Conservation (phyloP, 768 basidiomycete genomes). For the Tylopilus rubrobrunneus region DNA sequence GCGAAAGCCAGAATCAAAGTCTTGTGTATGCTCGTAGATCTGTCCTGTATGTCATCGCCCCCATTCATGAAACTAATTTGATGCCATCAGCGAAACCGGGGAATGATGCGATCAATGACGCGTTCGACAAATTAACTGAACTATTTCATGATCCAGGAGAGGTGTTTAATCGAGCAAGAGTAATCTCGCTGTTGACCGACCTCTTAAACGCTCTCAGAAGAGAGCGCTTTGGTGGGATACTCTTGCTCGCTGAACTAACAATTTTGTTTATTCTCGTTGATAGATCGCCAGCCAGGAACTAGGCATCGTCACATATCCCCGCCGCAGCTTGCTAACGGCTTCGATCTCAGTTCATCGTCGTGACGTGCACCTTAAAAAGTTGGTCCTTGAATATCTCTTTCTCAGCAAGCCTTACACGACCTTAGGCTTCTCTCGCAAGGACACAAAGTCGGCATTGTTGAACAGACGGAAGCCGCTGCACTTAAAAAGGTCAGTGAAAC, state of each 20-base stretch:
- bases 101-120: slow-evolving; percentile 61
- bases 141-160: slow-evolving; percentile 75
- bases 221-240: slow-evolving; percentile 67
- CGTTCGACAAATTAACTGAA: slow-evolving; percentile 70
- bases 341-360: slow-evolving; percentile 68
- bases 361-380: slow-evolving; percentile 77
- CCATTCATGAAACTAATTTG: neutral
- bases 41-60: slow-evolving; percentile 57
- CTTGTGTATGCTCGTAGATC: slow-evolving; percentile 71
- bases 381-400: slow-evolving; percentile 7
- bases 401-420: neutral
- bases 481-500: slow-evolving; percentile 81
- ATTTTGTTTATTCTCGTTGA: slow-evolving; percentile 9
- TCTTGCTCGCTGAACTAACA: neutral
- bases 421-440: slow-evolving; percentile 70
- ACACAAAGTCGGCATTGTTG: slow-evolving; percentile 78
- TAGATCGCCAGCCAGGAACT: slow-evolving; percentile 74
- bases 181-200: slow-evolving; percentile 65
- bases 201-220: slow-evolving; percentile 56
- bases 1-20: slow-evolving; percentile 86
- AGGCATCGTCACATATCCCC: slow-evolving; percentile 68
- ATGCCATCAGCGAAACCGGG: slow-evolving; percentile 57
- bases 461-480: slow-evolving; percentile 84
- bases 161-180: slow-evolving; percentile 57
- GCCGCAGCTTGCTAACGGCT: slow-evolving; percentile 72